Percentiles rank a stretch among this genome's conserved stretches.
phyloP scores from a whole-genome alignment of 2,329 filamentous ascomycete genomes.

The Grosmannia serpens region DNA sequence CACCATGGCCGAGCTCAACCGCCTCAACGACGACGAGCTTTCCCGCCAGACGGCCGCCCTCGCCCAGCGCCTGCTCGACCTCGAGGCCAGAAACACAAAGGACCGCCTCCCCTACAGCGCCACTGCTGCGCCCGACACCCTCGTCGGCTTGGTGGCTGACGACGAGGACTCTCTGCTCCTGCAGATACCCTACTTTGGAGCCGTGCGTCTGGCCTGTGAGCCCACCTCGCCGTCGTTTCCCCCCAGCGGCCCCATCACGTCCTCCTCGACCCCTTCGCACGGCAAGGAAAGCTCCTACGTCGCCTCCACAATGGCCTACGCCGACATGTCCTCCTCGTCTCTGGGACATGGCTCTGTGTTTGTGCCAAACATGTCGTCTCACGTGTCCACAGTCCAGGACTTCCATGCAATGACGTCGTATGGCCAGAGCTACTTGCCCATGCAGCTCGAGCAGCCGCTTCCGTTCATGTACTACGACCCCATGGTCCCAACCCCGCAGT shows the following conservation, averaged over 20 bases:
- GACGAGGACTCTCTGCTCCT: slow-evolving; percentile 1
- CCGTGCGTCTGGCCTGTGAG: slow-evolving; percentile 1
- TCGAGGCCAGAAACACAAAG: slow-evolving; percentile 19
- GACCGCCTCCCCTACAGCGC: background rate
- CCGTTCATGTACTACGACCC: slow-evolving; percentile 3
- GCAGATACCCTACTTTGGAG: slow-evolving; percentile 6
- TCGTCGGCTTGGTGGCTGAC: background rate
- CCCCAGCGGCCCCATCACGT: background rate
- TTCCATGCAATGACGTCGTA: background rate
- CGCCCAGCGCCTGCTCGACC: slow-evolving; percentile 22
- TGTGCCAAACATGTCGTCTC: background rate
- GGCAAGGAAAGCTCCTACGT: background rate
- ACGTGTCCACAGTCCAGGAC: background rate
- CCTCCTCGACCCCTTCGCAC: background rate
- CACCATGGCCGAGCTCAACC: slow-evolving; percentile 18
- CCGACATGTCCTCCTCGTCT: background rate
- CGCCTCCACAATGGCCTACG: background rate
- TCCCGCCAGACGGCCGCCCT: slow-evolving; percentile 19
- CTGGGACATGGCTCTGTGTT: background rate
- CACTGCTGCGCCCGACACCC: background rate
- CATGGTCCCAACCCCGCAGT: background rate
- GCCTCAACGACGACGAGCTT: slow-evolving; percentile 15
- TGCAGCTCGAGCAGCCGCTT: background rate
- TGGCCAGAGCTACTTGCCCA: background rate
- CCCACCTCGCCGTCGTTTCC: background rate